phyloP scores from a whole-genome alignment of 305 asterid genomes.

The Fraxinus floribunda region DNA sequence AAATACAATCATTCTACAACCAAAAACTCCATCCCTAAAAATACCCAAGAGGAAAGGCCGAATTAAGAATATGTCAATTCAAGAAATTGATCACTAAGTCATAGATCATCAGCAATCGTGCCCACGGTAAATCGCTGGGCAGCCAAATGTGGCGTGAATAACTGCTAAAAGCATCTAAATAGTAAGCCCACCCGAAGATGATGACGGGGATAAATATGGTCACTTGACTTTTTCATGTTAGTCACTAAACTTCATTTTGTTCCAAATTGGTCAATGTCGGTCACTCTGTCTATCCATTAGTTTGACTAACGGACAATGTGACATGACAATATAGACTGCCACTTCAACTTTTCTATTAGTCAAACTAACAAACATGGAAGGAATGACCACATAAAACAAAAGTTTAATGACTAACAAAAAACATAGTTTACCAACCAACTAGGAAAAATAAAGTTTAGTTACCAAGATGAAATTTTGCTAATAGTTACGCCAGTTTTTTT shows the following conservation, averaged over 20 bases:
- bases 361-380: background rate
- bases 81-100: background rate
- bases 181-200: background rate
- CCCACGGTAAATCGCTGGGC: background rate
- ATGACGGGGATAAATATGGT: background rate
- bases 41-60: background rate
- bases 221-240: background rate
- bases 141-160: background rate
- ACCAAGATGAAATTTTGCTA: background rate
- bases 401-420: background rate
- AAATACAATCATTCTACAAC: slow-evolving; percentile 17
- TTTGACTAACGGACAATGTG: background rate
- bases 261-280: background rate
- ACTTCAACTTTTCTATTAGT: background rate
- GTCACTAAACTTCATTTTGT: background rate
- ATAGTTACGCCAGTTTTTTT: background rate
- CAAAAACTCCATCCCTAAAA: slow-evolving; percentile 14
- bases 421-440: background rate
- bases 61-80: background rate
- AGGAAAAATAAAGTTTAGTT: background rate
- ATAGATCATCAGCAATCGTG: background rate
- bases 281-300: background rate
- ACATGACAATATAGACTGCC: background rate
- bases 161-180: background rate
- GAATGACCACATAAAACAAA: background rate